A percentile compares a stretch with the other conserved stretches of the same genome.
These are phyloP conservation scores for Solanum pinnatisectum DNA, from an alignment of 257 asterid genomes.

Conservation along the genomic window DNA sequence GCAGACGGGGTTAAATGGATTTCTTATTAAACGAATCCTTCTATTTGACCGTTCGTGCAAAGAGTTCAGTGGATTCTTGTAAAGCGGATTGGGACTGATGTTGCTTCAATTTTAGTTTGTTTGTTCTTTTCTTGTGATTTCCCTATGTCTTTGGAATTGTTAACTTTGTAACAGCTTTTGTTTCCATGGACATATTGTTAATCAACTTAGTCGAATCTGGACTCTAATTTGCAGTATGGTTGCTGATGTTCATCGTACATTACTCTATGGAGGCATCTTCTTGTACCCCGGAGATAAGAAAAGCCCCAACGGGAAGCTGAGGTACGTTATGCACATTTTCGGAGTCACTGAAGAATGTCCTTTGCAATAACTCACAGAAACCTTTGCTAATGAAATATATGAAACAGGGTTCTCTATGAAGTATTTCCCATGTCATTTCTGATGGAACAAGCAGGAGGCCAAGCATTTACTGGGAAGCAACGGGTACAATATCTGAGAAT, in stretches of 20 bases:
- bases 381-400: neutral
- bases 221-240: constrained; percentile 58
- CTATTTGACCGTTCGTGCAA: neutral
- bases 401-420: constrained; percentile 81
- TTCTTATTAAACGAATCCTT: neutral
- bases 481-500: constrained; percentile 30
- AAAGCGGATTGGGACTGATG: neutral
- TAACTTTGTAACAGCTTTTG: neutral
- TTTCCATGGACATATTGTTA: neutral
- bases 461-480: constrained; percentile 83
- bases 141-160: neutral
- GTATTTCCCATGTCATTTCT: constrained; percentile 96
- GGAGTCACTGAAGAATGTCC: neutral
- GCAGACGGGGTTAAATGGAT: neutral
- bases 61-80: neutral
- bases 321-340: constrained; percentile 27
- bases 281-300: constrained; percentile 97
- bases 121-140: neutral
- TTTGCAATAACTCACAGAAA: neutral
- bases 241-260: constrained; percentile 97
- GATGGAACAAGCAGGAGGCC: constrained; percentile 99
- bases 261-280: constrained; percentile 95
- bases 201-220: neutral
- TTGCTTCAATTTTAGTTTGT: neutral
- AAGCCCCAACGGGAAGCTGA: constrained; percentile 80